These are phyloP conservation scores for Termitomyces titanicus DNA, from an alignment of 768 basidiomycete species.

Conservation along the genomic window DNA sequence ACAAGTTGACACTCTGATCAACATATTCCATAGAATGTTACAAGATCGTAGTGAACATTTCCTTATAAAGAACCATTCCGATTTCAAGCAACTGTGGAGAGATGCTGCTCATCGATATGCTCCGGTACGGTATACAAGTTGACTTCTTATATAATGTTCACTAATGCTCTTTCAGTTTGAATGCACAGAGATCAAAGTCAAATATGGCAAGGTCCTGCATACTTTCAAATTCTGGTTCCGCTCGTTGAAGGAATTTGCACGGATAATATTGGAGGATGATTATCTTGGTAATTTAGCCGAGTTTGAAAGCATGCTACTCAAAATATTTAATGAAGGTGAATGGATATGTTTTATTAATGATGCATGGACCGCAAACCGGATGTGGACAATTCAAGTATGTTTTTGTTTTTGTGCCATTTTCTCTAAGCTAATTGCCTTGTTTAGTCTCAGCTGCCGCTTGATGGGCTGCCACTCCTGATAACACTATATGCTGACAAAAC, in stretches of 20 bases:
- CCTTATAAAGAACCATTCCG: slow-evolving; percentile 14
- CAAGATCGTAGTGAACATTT: slow-evolving; percentile 9
- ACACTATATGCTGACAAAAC: slow-evolving; percentile 39
- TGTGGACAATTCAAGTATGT: slow-evolving; percentile 1
- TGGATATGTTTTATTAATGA: not conserved
- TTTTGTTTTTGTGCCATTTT: not conserved
- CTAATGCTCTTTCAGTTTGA: slow-evolving; percentile 1
- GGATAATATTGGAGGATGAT: slow-evolving; percentile 20
- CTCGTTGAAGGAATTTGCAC: slow-evolving; percentile 26
- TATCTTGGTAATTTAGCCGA: slow-evolving; percentile 18
- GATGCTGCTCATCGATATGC: slow-evolving; percentile 4
- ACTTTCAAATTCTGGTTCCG: slow-evolving; percentile 16
- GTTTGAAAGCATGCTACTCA: slow-evolving; percentile 24
- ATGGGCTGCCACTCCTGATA: slow-evolving; percentile 16
- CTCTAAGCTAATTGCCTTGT: not conserved
- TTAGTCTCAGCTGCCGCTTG: not conserved
- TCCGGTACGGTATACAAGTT: not conserved
- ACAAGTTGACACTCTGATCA: slow-evolving; percentile 2
- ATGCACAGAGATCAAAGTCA: not conserved
- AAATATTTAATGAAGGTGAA: not conserved
- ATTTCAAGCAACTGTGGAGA: slow-evolving; percentile 19
- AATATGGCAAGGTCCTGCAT: not conserved
- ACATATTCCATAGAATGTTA: slow-evolving; percentile 13
- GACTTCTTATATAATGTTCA: not conserved
- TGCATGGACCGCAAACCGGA: not conserved